Evolutionary conservation across 768 basidiomycete species (phyloP).

Genomic region (Auricularia heimuer): DNA sequence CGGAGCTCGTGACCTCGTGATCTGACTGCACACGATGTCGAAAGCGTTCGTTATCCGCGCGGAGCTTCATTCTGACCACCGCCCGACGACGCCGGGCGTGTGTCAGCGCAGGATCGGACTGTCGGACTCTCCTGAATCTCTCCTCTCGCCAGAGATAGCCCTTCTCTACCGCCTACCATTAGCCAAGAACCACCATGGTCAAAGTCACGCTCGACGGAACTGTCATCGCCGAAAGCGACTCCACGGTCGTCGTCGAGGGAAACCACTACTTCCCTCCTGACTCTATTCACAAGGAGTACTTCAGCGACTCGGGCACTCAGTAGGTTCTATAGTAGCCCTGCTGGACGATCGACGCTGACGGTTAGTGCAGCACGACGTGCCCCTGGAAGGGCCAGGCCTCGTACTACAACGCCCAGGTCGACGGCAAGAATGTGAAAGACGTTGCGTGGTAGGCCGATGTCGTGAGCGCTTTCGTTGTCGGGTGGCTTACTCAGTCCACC

Average conservation of each 20-base stretch:
- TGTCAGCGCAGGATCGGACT: too few relatives aligned
- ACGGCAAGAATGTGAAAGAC: constrained; percentile 41
- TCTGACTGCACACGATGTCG: too few relatives aligned
- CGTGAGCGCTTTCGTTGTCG: neutral
- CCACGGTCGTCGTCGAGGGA: constrained; percentile 49
- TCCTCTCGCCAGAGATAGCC: neutral
- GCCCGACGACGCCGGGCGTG: too few relatives aligned
- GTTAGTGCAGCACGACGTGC: constrained; percentile 37
- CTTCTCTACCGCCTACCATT: too few relatives aligned
- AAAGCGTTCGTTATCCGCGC: too few relatives aligned
- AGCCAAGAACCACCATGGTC: constrained; percentile 24
- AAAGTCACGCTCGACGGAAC: constrained; percentile 42
- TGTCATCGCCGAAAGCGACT: constrained; percentile 47
- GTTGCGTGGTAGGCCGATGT: constrained; percentile 48
- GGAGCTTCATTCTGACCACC: neutral
- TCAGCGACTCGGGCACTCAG: constrained; percentile 46
- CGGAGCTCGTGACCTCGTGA: too few relatives aligned
- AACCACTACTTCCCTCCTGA: constrained; percentile 68
- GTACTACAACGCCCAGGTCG: constrained; percentile 51
- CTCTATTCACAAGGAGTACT: constrained; percentile 34
- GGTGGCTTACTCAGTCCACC: neutral
- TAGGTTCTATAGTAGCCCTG: constrained; percentile 20
- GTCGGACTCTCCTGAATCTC: too few relatives aligned
- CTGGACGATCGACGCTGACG: too few relatives aligned
- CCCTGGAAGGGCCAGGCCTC: constrained; percentile 72